Evolutionary conservation across 805 yeast genomes (phyloP).

Genomic region (Zygosaccharomyces rouxii): DNA sequence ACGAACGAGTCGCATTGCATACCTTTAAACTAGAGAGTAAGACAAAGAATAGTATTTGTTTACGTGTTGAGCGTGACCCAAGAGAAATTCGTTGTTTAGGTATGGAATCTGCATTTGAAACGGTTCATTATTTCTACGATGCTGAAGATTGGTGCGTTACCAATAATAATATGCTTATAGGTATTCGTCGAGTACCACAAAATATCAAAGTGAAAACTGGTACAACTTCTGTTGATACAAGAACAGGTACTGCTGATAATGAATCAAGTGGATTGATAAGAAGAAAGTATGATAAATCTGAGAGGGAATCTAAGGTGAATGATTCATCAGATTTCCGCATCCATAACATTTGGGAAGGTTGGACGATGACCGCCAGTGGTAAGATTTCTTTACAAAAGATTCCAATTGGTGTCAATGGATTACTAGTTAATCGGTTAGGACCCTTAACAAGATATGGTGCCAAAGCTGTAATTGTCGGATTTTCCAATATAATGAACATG

Average conservation of each 20-base stretch:
- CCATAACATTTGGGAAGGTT: conserved; percentile 69
- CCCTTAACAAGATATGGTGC: conserved; percentile 70
- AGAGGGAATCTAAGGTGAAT: not conserved
- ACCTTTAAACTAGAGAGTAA: conserved; percentile 67
- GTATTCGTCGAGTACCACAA: conserved; percentile 47
- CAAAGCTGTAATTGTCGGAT: conserved; percentile 68
- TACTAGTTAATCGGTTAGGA: conserved; percentile 53
- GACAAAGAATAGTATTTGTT: conserved; percentile 74
- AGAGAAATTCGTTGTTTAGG: conserved; percentile 88
- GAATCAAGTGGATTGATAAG: conserved; percentile 6
- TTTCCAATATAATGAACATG: conserved; percentile 69
- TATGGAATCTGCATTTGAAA: conserved; percentile 68
- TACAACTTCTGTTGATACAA: conserved; percentile 11
- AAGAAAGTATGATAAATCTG: conserved; percentile 7
- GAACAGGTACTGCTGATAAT: conserved; percentile 2
- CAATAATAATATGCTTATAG: conserved; percentile 72
- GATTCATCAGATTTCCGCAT: conserved; percentile 31
- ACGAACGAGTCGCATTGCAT: conserved; percentile 50
- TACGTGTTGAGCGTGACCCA: conserved; percentile 89
- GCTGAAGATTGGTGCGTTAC: conserved; percentile 79
- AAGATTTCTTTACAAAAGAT: conserved; percentile 55
- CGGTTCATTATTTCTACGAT: conserved; percentile 57
- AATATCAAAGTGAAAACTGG: conserved; percentile 7
- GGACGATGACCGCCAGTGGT: conserved; percentile 70
- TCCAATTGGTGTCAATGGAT: conserved; percentile 44